phyloP scores from a whole-genome alignment of 2,329 filamentous ascomycete genomes.

The Pseudocercospora cruenta region DNA sequence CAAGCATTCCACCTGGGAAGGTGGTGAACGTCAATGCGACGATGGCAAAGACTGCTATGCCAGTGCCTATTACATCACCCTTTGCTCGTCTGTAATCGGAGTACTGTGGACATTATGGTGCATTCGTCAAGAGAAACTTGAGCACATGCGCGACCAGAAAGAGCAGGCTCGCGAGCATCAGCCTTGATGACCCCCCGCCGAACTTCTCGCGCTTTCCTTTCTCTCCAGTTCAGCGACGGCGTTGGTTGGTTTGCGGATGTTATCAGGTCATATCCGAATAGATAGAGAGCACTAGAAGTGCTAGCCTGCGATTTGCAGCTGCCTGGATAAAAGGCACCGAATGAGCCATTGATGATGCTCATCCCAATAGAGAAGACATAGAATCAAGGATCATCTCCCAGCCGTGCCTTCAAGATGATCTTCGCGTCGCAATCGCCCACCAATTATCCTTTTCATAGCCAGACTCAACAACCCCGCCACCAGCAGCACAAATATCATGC shows the following conservation, averaged over 20 bases:
- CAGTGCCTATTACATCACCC: constrained; percentile 77
- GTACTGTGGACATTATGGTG: constrained; percentile 71
- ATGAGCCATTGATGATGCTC: neutral
- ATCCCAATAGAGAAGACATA: constrained; percentile 29
- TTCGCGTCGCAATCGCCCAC: constrained; percentile 66
- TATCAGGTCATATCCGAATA: neutral
- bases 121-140: constrained; percentile 52
- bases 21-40: constrained; percentile 68
- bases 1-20: constrained; percentile 69
- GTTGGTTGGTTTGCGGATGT: neutral
- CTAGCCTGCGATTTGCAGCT: neutral
- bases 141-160: constrained; percentile 25
- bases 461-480: constrained; percentile 73
- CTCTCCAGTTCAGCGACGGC: constrained; percentile 2
- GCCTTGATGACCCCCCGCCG: too few species aligned
- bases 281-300: neutral
- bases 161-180: constrained; percentile 22
- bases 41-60: constrained; percentile 81
- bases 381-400: too few species aligned
- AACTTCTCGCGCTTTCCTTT: too few species aligned
- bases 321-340: neutral
- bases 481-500: constrained; percentile 72
- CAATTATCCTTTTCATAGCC: constrained; percentile 98
- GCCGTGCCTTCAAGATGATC: too few species aligned
- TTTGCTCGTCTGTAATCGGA: constrained; percentile 71